These are phyloP conservation scores for Saraca asoca DNA, from an alignment of 331 rosid species.

Conservation along the genomic window DNA sequence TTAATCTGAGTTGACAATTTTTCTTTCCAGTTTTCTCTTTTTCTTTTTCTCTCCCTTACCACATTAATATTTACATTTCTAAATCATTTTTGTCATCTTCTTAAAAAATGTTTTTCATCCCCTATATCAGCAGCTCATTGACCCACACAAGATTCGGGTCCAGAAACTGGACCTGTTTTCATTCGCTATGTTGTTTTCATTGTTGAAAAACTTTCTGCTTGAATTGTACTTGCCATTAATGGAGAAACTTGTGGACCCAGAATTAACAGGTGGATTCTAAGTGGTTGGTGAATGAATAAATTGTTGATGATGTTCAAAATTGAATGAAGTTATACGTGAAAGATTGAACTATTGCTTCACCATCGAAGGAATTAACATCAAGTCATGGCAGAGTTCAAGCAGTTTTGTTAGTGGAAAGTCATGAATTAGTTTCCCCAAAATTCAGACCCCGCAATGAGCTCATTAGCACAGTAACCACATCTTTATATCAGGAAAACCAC, in stretches of 20 bases:
- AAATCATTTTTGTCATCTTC: conserved; percentile 14
- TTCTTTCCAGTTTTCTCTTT: too few species aligned
- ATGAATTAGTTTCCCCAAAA: conserved; percentile 49
- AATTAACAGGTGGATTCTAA: conserved; percentile 36
- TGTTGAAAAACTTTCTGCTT: conserved; percentile 26
- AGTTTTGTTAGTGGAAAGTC: conserved; percentile 32
- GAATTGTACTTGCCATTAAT: conserved; percentile 24
- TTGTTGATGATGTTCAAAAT: conserved; percentile 50
- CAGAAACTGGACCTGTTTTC: conserved; percentile 35
- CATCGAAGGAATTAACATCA: conserved; percentile 48
- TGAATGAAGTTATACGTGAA: conserved; percentile 52
- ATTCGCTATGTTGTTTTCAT: conserved; percentile 25
- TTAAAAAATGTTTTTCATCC: neutral
- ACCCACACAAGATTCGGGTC: conserved; percentile 92
- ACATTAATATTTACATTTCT: conserved; percentile 47
- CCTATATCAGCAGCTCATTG: conserved; percentile 81
- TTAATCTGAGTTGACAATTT: too few species aligned
- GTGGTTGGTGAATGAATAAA: conserved; percentile 58
- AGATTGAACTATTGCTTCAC: conserved; percentile 57
- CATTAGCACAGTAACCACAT: conserved; percentile 56
- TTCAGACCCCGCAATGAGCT: conserved; percentile 69
- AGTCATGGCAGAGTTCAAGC: conserved; percentile 47
- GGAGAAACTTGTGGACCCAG: conserved; percentile 30
- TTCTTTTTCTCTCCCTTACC: too few species aligned
- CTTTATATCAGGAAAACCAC: conserved; percentile 49